Base-by-base conservation (phyloP, 78 protist genomes). In the Trichosphaerium sp. region DNA sequence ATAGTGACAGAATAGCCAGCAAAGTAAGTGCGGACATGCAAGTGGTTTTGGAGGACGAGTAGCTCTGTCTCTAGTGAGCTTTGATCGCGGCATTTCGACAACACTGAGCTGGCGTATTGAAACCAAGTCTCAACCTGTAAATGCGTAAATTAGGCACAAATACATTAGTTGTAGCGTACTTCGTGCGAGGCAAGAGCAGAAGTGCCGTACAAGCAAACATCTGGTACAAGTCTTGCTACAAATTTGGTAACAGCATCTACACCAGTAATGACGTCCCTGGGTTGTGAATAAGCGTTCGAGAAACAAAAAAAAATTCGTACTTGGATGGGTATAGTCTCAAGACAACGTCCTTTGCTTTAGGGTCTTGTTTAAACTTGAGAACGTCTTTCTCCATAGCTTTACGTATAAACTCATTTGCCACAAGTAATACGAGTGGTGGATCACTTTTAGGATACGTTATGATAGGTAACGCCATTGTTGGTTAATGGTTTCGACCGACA, bases 131-230 rank as follows among this genome's bases (percentile, higher is more conserved):
- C 59, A 35, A 54, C 59, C 59, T 54, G 59, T 6, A 47, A 18
- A 54, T 54, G 59, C 6, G 6, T 34, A 54, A 54, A 10, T 10
- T 32, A 10, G 29, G 10, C 59, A 54, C 6, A 54, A 32, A 10
- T 10, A 34, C 10, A 12, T 12, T 6, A 34, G 10, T 10, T 54
- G 10, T 10, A 12, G 6, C 29, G 10, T 21, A n/a, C 10, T 10
- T 34, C 59, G 43, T 54, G 59, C 29, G 59, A 54, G 59, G 59
- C 59, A 54, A 54, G 6, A 54, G 59, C 59, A 54, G 59, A 54
- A 10, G 29, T 54, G 29, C 59, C 59, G 10, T 54, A 54, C 6
- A 54, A 35, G 32, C 59, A 32, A 10, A 35, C 6, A 6, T 54
- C 59, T 34, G 59, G 59, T 6, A 34, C 43, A 10, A 54, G 43